Conservation (phyloP, 345 rosid genomes). For the Lenwebbia sp. region DNA sequence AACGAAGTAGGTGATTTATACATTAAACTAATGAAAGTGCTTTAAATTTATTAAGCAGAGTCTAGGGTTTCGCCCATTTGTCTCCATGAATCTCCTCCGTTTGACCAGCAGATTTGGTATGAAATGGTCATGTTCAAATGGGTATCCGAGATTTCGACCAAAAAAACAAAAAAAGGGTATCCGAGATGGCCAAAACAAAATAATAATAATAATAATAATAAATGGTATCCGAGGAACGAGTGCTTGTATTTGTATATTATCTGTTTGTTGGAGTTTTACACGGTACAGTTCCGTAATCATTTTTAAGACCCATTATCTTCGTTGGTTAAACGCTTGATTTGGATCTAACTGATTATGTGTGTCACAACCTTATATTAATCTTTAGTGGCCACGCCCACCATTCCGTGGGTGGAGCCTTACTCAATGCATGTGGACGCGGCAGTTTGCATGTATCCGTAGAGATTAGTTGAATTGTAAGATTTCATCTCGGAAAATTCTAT, state of each 20-base stretch:
- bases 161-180: not conserved
- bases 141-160: not conserved
- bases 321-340: not conserved
- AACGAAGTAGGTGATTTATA: not conserved
- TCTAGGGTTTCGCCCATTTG: not conserved
- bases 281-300: not conserved
- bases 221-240: not conserved
- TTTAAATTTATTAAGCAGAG: not conserved
- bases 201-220: not conserved
- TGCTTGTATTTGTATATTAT: not conserved
- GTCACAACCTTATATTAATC: not conserved
- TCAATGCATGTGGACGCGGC: rapidly evolving
- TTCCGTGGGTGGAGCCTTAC: rapidly evolving
- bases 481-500: not conserved
- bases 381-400: not conserved
- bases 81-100: not conserved
- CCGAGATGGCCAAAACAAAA: not conserved
- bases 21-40: not conserved
- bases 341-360: not conserved
- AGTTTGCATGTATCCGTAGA: rapidly evolving
- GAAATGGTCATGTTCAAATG: not conserved
- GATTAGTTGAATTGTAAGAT: not conserved
- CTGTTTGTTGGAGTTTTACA: not conserved
- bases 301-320: not conserved
- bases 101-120: not conserved